Conservation (phyloP, 768 basidiomycete genomes). For the Chalciporus pseudorubinellus region DNA sequence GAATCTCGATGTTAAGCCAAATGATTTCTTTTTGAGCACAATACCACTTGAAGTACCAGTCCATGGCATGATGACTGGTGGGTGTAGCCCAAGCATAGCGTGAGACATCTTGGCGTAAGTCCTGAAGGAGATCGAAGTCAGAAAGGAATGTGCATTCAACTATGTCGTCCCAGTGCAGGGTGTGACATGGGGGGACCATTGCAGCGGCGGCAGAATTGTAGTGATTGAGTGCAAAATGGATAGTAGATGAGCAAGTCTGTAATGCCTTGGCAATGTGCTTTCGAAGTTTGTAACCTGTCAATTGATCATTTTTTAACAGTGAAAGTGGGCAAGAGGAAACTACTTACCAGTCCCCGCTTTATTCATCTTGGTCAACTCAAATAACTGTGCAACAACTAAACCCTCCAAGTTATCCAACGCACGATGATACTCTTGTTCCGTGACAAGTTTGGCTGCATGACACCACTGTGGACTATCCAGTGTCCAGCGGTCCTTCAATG, state of each 20-base stretch:
- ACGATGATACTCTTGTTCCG: constrained; percentile 3
- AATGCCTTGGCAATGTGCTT: constrained; percentile 7
- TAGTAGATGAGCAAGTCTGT: background rate
- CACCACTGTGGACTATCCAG: too few species aligned
- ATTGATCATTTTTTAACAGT: too few species aligned
- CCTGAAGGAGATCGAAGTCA: constrained; percentile 1
- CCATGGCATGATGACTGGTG: background rate
- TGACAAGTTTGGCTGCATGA: background rate
- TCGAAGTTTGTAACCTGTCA: constrained; percentile 3
- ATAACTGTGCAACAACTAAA: constrained; percentile 12
- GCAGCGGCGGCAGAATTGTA: background rate
- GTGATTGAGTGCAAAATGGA: background rate
- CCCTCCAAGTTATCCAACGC: constrained; percentile 15
- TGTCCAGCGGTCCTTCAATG: too few species aligned
- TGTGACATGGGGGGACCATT: background rate
- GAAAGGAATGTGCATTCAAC: constrained; percentile 3
- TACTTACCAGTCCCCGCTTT: constrained; percentile 15
- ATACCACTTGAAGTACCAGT: constrained; percentile 5
- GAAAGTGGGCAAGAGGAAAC: background rate
- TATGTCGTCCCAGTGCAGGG: constrained; percentile 3
- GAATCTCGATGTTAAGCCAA: constrained; percentile 5
- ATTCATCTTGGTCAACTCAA: constrained; percentile 24
- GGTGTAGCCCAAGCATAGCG: constrained; percentile 1
- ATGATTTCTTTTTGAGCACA: constrained; percentile 5
- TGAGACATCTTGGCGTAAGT: background rate